Percentiles rank a stretch among this genome's conserved stretches.
Evolutionary conservation across 768 basidiomycete species (phyloP).

Genomic region (Leccinum uliginosum): DNA sequence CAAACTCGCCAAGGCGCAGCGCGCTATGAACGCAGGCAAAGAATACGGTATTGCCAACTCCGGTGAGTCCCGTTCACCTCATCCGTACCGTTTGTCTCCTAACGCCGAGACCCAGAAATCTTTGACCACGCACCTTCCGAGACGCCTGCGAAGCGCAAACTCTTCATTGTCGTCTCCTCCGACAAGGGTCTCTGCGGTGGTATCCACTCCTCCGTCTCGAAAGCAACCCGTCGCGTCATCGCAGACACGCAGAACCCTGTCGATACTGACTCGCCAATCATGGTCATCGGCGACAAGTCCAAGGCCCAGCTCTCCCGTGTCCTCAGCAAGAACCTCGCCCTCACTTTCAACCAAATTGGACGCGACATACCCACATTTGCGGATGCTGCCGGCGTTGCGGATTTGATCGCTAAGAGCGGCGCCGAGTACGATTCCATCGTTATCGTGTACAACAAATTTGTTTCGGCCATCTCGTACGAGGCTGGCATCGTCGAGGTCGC

Average conservation of each 20-base stretch:
- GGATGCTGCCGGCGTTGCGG: conserved; percentile 91
- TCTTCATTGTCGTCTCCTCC: conserved; percentile 92
- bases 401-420: conserved; percentile 82
- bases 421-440: conserved; percentile 83
- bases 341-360: conserved; percentile 98
- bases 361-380: conserved; percentile 96
- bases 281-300: conserved; percentile 96
- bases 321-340: conserved; percentile 57
- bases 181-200: conserved; percentile 99
- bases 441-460: conserved; percentile 80
- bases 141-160: conserved; percentile 66
- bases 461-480: conserved; percentile 91
- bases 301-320: conserved; percentile 83
- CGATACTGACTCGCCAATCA: conserved; percentile 61
- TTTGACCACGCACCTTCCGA: conserved; percentile 76
- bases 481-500: conserved; percentile 69
- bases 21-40: conserved; percentile 89
- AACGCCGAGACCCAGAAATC: conserved; percentile 59
- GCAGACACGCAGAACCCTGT: conserved; percentile 45
- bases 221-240: conserved; percentile 76
- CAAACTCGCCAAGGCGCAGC: conserved; percentile 92
- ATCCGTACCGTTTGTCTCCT: not conserved
- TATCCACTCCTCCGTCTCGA: conserved; percentile 96
- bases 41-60: conserved; percentile 89
- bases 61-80: conserved; percentile 41